Conservation (phyloP, 148 eudicot species). For the Pouteria glomerata region DNA sequence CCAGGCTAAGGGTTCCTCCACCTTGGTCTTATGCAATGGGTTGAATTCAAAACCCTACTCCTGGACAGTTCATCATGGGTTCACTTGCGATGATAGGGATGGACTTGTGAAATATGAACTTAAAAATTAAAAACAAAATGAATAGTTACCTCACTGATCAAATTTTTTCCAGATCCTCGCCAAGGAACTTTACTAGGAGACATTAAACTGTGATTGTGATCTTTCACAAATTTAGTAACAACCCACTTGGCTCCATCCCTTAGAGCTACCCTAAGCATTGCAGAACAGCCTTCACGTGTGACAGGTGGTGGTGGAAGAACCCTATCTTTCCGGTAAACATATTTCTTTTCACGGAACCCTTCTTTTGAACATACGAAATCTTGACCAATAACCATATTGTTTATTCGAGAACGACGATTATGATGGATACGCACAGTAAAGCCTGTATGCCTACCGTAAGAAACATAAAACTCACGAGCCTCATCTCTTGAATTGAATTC, state of each 20-base stretch:
- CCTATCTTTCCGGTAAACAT: conserved; percentile 22
- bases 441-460: conserved; percentile 29
- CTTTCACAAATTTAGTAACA: conserved; percentile 28
- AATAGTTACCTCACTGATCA: conserved; percentile 27
- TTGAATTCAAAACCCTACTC: no score
- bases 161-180: conserved; percentile 28
- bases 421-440: conserved; percentile 30
- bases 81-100: no score
- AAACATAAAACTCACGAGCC: conserved; percentile 25
- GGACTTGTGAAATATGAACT: not conserved
- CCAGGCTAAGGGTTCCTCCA: no score
- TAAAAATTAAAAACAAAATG: not conserved
- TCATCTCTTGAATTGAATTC: conserved; percentile 30
- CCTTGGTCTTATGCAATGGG: no score
- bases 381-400: conserved; percentile 36
- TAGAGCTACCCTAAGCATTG: conserved; percentile 32
- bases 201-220: conserved; percentile 37
- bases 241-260: conserved; percentile 33
- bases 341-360: conserved; percentile 30
- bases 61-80: no score
- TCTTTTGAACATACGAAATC: conserved; percentile 36
- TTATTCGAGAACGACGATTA: conserved; percentile 28
- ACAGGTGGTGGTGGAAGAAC: conserved; percentile 32
- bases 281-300: conserved; percentile 33
- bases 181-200: conserved; percentile 30